Conservation (phyloP, 192 early-diverging fungal genomes). For the Umbelopsis ramanniana region DNA sequence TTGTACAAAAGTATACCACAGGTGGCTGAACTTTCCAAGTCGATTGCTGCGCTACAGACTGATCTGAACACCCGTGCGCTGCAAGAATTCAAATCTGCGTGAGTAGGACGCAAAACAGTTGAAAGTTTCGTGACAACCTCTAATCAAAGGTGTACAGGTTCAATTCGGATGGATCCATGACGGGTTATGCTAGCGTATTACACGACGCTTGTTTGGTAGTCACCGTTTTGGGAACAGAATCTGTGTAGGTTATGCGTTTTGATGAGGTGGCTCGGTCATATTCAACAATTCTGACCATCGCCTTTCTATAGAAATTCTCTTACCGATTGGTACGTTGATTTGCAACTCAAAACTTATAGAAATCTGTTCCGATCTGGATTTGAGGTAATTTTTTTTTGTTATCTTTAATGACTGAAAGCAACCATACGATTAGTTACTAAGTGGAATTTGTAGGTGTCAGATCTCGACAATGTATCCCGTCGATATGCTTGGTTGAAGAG, state of each 20-base stretch:
- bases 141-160: conserved; percentile 65
- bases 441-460: conserved; percentile 44
- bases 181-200: conserved; percentile 56
- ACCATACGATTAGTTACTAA: background rate
- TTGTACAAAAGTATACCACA: conserved; percentile 75
- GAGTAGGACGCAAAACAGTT: conserved; percentile 25
- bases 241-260: conserved; percentile 45
- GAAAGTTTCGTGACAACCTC: background rate
- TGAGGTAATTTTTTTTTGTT: conserved; percentile 52
- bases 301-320: conserved; percentile 53
- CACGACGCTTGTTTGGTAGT: conserved; percentile 81
- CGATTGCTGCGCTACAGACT: conserved; percentile 64
- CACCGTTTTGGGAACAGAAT: conserved; percentile 69
- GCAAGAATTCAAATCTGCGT: conserved; percentile 76
- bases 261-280: background rate
- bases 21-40: conserved; percentile 70
- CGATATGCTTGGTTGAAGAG: conserved; percentile 95
- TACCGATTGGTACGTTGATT: conserved; percentile 79
- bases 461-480: conserved; percentile 81
- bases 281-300: background rate
- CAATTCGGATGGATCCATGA: conserved; percentile 61
- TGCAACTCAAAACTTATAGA: conserved; percentile 83
- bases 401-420: background rate
- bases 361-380: conserved; percentile 75
- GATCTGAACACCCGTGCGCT: conserved; percentile 68